Conservation (phyloP, 202 grass and related monocot species). For the Dendrocalamus latiflorus region DNA sequence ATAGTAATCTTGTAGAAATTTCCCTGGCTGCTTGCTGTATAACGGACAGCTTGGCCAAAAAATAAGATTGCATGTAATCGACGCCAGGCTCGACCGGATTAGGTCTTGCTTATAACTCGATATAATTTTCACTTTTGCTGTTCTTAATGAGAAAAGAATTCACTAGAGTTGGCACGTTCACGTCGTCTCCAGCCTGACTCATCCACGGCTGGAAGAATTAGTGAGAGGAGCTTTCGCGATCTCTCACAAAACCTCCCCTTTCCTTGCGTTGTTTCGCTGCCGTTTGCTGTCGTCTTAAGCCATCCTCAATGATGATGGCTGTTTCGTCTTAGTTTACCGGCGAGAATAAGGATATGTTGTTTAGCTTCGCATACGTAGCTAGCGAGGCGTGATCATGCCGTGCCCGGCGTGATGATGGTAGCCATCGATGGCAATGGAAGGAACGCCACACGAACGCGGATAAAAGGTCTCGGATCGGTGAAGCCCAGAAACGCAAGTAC, state of each 20-base stretch:
- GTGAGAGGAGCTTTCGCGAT: background rate
- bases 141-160: background rate
- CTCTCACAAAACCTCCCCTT: background rate
- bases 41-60: background rate
- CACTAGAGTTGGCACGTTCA: background rate
- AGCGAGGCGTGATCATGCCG: conserved; percentile 9
- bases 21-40: background rate
- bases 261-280: background rate
- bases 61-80: background rate
- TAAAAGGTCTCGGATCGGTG: background rate
- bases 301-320: background rate
- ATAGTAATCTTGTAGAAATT: too few species aligned
- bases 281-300: conserved; percentile 22
- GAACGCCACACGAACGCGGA: background rate
- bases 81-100: background rate
- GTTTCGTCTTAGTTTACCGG: background rate
- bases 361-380: background rate
- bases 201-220: background rate
- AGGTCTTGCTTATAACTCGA: background rate
- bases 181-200: background rate
- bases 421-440: background rate
- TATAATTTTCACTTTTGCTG: background rate
- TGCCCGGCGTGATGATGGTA: background rate
- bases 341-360: background rate
- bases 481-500: background rate